phyloP scores from a whole-genome alignment of 768 basidiomycete genomes.

The Agaricus subrufescens region DNA sequence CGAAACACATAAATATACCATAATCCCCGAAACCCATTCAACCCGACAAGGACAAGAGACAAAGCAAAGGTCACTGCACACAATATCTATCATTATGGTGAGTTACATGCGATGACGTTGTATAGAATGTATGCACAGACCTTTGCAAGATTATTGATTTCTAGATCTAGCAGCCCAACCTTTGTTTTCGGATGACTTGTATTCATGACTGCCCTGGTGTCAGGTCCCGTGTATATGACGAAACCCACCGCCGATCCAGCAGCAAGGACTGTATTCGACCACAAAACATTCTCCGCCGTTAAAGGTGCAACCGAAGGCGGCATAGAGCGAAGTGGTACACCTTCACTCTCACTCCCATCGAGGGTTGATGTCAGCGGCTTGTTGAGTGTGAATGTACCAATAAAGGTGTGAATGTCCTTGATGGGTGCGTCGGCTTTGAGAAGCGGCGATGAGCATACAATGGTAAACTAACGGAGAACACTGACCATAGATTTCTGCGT shows the following conservation, averaged over 20 bases:
- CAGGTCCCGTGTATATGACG: conserved; percentile 89
- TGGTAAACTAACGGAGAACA: neutral
- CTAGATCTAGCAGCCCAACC: conserved; percentile 84
- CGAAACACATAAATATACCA: conserved; percentile 98
- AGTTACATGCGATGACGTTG: neutral
- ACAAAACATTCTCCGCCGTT: conserved; percentile 93
- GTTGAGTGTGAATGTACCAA: conserved; percentile 85
- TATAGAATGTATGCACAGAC: conserved; percentile 45
- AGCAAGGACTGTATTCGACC: conserved; percentile 97
- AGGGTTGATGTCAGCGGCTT: conserved; percentile 30
- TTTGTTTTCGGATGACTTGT: conserved; percentile 97
- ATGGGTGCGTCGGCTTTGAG: conserved; percentile 83
- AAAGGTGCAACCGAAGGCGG: conserved; percentile 69
- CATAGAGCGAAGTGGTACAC: conserved; percentile 36
- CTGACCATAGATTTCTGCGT: conserved; percentile 89
- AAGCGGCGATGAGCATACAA: neutral
- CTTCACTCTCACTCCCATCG: conserved; percentile 21
- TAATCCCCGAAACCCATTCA: conserved; percentile 92
- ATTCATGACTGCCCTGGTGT: conserved; percentile 98
- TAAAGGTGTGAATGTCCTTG: conserved; percentile 94
- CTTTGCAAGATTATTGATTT: conserved; percentile 95
- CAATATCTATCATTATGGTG: conserved; percentile 60
- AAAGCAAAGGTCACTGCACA: conserved; percentile 92
- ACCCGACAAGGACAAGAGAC: conserved; percentile 86
- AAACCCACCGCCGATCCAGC: conserved; percentile 92